Evolutionary conservation across 2,329 filamentous ascomycete genomes (phyloP).

Genomic region (Hypomyces rosellus): DNA sequence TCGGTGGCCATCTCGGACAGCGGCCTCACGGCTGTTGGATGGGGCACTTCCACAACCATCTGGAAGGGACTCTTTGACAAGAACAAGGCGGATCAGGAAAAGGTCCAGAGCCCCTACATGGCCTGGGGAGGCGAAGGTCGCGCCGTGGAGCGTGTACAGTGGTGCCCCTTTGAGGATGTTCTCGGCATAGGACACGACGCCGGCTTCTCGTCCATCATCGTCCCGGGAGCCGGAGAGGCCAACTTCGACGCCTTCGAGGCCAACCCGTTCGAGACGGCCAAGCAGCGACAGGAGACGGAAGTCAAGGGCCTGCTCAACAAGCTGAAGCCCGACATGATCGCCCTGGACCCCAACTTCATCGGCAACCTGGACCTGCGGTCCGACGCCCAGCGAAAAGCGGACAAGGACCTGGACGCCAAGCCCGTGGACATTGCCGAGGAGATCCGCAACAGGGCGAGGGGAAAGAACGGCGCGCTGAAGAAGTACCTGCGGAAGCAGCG

Average conservation of each 20-base stretch:
- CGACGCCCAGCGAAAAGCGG: constrained; percentile 67
- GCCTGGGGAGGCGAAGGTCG: constrained; percentile 83
- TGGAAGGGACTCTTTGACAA: constrained; percentile 89
- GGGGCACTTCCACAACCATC: constrained; percentile 81
- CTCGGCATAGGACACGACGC: constrained; percentile 77
- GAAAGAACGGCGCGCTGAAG: constrained; percentile 82
- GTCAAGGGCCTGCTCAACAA: constrained; percentile 90
- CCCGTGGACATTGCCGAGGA: constrained; percentile 51
- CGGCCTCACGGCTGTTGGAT: constrained; percentile 80
- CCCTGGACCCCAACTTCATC: constrained; percentile 84
- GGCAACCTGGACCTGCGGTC: constrained; percentile 80
- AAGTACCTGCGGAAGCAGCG: constrained; percentile 90
- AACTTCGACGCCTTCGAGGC: constrained; percentile 92
- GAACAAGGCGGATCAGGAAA: constrained; percentile 61
- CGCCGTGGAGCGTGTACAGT: constrained; percentile 71
- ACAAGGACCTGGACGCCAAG: constrained; percentile 72
- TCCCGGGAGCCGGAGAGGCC: constrained; percentile 92
- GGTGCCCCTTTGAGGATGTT: constrained; percentile 94
- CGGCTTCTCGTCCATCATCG: constrained; percentile 83
- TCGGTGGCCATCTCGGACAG: constrained; percentile 85
- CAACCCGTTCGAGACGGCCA: constrained; percentile 91
- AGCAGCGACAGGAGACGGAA: constrained; percentile 88
- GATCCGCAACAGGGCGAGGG: constrained; percentile 71
- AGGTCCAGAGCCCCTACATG: constrained; percentile 86
- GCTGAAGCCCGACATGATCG: constrained; percentile 94